Conservation (phyloP, 192 early-diverging fungal species). For the Backusella tuberculispora region DNA sequence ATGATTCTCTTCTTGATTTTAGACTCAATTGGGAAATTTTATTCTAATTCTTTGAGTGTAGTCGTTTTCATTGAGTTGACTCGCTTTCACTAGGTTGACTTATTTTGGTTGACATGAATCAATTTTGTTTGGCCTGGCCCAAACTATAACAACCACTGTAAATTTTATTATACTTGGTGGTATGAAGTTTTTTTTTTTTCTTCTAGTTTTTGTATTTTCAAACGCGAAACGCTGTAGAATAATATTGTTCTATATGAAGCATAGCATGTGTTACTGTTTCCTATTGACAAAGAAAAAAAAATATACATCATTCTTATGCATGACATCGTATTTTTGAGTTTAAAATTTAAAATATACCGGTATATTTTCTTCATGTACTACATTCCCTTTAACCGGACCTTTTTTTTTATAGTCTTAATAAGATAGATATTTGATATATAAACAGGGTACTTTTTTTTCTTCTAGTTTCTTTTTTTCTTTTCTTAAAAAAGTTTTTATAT, state of each 20-base stretch:
- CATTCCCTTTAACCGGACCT: neutral
- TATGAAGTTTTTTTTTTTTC: too few species aligned
- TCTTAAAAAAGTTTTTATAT: neutral
- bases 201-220: too few species aligned
- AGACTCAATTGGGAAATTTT: too few species aligned
- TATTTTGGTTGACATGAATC: too few species aligned
- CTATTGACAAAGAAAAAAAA: neutral
- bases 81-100: too few species aligned
- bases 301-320: neutral
- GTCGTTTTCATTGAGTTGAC: too few species aligned
- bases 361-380: neutral
- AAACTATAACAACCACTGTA: too few species aligned
- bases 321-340: neutral
- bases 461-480: neutral
- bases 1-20: too few species aligned
- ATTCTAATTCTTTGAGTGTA: too few species aligned
- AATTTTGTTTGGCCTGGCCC: too few species aligned
- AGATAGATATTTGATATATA: constrained; percentile 1
- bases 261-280: neutral
- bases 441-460: neutral
- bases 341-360: constrained; percentile 5
- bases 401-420: neutral
- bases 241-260: neutral
- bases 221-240: neutral
- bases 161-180: neutral